A percentile compares a stretch with the other conserved stretches of the same genome.
Conservation (phyloP, 2,329 filamentous ascomycete species). For the Claviceps digitariae region DNA sequence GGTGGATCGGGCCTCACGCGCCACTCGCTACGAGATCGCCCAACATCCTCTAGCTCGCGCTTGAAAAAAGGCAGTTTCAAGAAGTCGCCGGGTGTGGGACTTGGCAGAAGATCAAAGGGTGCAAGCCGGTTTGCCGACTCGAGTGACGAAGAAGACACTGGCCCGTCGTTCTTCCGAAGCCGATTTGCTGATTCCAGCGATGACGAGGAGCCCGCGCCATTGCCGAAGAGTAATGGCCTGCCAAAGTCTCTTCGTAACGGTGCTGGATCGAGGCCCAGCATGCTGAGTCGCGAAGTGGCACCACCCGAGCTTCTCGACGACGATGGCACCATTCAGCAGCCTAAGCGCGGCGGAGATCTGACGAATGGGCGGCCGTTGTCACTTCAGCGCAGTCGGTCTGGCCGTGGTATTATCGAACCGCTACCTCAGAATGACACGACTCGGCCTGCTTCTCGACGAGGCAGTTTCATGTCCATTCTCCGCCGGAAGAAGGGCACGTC, state of each 20-base stretch:
- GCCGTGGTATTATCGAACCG: conserved; percentile 22
- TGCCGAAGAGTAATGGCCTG: conserved; percentile 19
- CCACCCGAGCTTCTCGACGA: conserved; percentile 49
- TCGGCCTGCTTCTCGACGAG: conserved; percentile 20
- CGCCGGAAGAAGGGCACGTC: conserved; percentile 43
- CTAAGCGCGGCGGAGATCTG: conserved; percentile 6
- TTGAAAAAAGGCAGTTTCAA: conserved; percentile 27
- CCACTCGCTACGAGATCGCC: conserved; percentile 29
- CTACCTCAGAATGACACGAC: conserved; percentile 8
- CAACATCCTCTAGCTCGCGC: conserved; percentile 23
- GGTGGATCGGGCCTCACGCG: conserved; percentile 24
- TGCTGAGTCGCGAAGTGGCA: conserved; percentile 11
- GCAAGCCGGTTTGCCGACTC: conserved; percentile 47
- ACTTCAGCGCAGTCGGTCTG: conserved; percentile 29
- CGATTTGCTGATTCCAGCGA: conserved; percentile 37
- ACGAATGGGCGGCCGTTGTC: conserved; percentile 8
- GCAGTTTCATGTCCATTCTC: conserved; percentile 45
- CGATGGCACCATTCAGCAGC: conserved; percentile 30
- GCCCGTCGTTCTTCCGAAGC: conserved; percentile 30
- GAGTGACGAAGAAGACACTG: conserved; percentile 41
- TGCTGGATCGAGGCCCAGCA: conserved; percentile 4
- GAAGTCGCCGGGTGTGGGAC: conserved; percentile 23
- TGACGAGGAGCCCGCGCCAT: conserved; percentile 8
- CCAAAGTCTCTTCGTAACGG: conserved; percentile 18
- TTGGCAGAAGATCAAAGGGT: conserved; percentile 25